Conservation (phyloP, 2,329 filamentous ascomycete species). For the Seiridium unicorne region DNA sequence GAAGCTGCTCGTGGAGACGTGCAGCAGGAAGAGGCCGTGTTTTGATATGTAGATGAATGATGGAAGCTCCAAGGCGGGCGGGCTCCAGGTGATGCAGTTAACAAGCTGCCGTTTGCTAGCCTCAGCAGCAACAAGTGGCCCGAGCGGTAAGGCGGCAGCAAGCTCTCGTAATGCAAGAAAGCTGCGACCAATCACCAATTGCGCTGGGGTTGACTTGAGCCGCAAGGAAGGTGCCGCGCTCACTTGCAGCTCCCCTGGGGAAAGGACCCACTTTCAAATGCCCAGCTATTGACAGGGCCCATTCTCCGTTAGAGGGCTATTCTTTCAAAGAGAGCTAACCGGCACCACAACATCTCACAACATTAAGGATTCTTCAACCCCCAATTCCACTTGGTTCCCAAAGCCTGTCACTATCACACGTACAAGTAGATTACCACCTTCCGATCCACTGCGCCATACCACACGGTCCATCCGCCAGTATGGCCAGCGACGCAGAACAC, state of each 20-base stretch:
- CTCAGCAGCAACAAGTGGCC: neutral
- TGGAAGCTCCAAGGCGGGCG: neutral
- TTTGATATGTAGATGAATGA: neutral
- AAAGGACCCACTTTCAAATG: neutral
- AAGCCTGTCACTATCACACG: too few species aligned
- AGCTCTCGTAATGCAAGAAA: conserved; percentile 11
- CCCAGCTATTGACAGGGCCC: too few species aligned
- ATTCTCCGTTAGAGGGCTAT: too few species aligned
- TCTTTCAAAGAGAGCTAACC: too few species aligned
- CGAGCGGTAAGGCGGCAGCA: conserved; percentile 11
- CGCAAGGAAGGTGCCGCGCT: neutral
- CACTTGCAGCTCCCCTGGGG: neutral
- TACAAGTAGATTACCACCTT: too few species aligned
- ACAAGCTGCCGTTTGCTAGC: neutral
- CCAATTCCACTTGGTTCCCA: too few species aligned
- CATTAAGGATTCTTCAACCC: too few species aligned
- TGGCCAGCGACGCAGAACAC: conserved; percentile 25
- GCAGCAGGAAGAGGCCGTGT: neutral
- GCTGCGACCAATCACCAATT: conserved; percentile 1
- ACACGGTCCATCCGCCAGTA: neutral
- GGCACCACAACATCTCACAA: too few species aligned
- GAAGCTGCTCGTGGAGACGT: too few species aligned
- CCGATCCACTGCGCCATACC: too few species aligned
- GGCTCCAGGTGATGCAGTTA: neutral
- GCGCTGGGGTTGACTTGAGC: neutral